Evolutionary conservation across 176 grass and related monocot genomes (phyloP).

Genomic region (Miscanthus lutarioriparius): DNA sequence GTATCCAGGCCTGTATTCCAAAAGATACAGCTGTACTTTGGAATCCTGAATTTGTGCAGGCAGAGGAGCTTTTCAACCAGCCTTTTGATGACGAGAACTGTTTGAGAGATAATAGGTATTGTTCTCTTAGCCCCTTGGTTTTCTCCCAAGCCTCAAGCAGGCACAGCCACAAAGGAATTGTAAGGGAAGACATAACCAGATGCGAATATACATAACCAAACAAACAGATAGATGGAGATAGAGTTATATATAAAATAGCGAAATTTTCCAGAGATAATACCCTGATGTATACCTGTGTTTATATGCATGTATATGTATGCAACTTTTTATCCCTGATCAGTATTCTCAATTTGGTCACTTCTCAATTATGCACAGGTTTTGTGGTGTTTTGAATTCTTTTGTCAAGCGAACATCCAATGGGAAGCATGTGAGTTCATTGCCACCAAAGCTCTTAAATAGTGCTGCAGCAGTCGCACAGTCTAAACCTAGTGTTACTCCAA

Average conservation of each 20-base stretch:
- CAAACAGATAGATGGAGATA: neutral
- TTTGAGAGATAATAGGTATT: constrained; percentile 94
- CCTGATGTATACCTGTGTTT: neutral
- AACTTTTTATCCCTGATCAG: constrained; percentile 16
- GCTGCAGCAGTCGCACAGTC: constrained; percentile 1
- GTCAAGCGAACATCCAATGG: constrained; percentile 63
- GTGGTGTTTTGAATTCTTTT: constrained; percentile 73
- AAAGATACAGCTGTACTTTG: constrained; percentile 89
- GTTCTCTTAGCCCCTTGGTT: neutral
- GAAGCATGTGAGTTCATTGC: constrained; percentile 51
- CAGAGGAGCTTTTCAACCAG: constrained; percentile 83
- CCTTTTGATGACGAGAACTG: constrained; percentile 76
- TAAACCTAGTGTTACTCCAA: constrained; percentile 57
- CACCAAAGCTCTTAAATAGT: constrained; percentile 44
- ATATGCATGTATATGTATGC: constrained; percentile 1
- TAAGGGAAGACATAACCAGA: neutral
- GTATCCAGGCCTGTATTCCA: constrained; percentile 84
- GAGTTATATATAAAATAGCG: neutral
- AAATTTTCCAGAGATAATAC: neutral
- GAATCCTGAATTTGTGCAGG: constrained; percentile 96
- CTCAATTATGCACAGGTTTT: constrained; percentile 68
- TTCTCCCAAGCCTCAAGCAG: neutral
- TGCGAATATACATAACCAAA: neutral
- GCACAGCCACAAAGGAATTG: neutral
- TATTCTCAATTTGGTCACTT: constrained; percentile 27